Evolutionary conservation across 2,329 filamentous ascomycete species (phyloP).

Genomic region (Sclerotinia trifoliorum): DNA sequence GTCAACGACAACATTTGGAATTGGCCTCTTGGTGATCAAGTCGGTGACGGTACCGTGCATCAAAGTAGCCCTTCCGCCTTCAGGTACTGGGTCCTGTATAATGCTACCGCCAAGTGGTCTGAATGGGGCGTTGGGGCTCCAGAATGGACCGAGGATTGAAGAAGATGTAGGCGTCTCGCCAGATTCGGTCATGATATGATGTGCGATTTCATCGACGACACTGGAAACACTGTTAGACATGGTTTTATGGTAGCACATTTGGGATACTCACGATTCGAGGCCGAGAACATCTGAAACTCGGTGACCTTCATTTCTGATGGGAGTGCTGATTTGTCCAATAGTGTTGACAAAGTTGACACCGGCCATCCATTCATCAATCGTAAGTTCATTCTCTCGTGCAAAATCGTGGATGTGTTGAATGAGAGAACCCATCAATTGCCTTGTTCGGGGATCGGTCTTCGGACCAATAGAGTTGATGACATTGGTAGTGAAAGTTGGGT

Average conservation of each 20-base stretch:
- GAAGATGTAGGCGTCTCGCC: slow-evolving; percentile 47
- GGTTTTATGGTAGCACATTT: background rate
- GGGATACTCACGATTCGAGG: slow-evolving; percentile 62
- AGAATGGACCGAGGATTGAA: slow-evolving; percentile 83
- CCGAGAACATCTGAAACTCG: slow-evolving; percentile 72
- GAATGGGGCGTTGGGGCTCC: slow-evolving; percentile 68
- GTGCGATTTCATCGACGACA: slow-evolving; percentile 56
- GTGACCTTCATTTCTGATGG: slow-evolving; percentile 70
- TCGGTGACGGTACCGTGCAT: slow-evolving; percentile 59
- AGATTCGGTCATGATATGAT: slow-evolving; percentile 31
- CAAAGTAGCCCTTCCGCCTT: slow-evolving; percentile 54
- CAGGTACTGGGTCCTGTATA: slow-evolving; percentile 47
- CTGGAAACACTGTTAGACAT: slow-evolving; percentile 40
- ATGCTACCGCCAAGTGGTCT: slow-evolving; percentile 70
- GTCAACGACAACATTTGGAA: slow-evolving; percentile 55
- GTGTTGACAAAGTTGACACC: slow-evolving; percentile 75
- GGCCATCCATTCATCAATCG: slow-evolving; percentile 72
- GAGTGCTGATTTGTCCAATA: slow-evolving; percentile 64
- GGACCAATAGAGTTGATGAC: slow-evolving; percentile 73
- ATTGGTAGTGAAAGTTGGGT: slow-evolving; percentile 73
- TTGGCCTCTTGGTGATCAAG: slow-evolving; percentile 29
- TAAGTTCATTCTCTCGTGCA: slow-evolving; percentile 73
- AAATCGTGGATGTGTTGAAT: slow-evolving; percentile 77
- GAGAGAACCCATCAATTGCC: slow-evolving; percentile 61
- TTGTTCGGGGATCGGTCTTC: slow-evolving; percentile 62